Conservation (phyloP, 2,329 filamentous ascomycete species). For the Hypoxylon sp. region DNA sequence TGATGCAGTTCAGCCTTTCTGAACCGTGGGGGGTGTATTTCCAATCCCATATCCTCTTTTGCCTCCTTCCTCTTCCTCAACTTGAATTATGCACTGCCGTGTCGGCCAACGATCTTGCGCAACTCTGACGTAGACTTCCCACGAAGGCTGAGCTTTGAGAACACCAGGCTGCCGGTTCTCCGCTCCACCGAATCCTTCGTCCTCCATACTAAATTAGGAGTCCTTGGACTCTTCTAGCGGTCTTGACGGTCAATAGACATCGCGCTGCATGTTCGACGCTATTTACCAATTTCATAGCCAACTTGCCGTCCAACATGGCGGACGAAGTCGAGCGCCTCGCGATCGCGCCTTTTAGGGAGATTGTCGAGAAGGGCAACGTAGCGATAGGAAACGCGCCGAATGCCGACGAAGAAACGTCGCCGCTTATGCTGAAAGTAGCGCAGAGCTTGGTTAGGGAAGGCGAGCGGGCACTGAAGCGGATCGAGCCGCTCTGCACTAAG, state of each 20-base stretch:
- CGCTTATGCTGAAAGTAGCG: slow-evolving; percentile 64
- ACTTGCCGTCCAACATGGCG: slow-evolving; percentile 44
- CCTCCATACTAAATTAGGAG: slow-evolving; percentile 23
- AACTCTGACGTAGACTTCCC: slow-evolving; percentile 32
- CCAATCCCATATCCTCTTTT: slow-evolving; percentile 20
- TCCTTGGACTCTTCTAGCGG: slow-evolving; percentile 6
- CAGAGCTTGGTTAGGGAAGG: slow-evolving; percentile 62
- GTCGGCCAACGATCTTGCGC: slow-evolving; percentile 26
- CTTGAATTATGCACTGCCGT: slow-evolving; percentile 24
- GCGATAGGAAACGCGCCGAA: slow-evolving; percentile 61
- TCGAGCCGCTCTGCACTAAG: slow-evolving; percentile 65
- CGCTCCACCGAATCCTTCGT: slow-evolving; percentile 36
- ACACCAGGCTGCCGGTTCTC: slow-evolving; percentile 30
- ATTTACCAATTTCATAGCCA: slow-evolving; percentile 18
- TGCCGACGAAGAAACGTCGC: slow-evolving; percentile 53
- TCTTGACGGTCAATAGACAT: slow-evolving; percentile 20
- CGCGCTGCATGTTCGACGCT: slow-evolving; percentile 23
- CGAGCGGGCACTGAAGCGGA: slow-evolving; percentile 62
- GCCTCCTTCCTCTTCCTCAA: slow-evolving; percentile 14
- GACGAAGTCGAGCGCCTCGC: slow-evolving; percentile 58
- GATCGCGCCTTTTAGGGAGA: slow-evolving; percentile 64
- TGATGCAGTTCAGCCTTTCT: slow-evolving; percentile 34
- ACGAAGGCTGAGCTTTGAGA: slow-evolving; percentile 35
- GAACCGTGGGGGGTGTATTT: slow-evolving; percentile 40
- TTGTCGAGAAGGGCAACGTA: slow-evolving; percentile 63